Evolutionary conservation across 345 rosid species (phyloP).

Genomic region (Hypericum androsaemum): DNA sequence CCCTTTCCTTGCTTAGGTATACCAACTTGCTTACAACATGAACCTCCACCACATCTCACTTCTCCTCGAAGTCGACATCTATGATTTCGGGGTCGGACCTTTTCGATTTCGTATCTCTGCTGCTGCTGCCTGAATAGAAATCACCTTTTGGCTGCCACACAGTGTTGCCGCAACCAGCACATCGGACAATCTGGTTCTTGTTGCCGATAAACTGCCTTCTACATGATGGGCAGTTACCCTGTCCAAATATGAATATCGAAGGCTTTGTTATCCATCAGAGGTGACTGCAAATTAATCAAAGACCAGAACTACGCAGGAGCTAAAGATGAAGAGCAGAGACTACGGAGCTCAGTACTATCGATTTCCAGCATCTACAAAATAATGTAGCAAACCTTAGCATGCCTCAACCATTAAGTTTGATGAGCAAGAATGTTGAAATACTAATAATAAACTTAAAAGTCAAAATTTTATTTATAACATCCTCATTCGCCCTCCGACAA

Average conservation of each 20-base stretch:
- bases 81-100: constrained; percentile 58
- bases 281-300: not conserved
- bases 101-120: constrained; percentile 22
- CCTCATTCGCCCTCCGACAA: too few species aligned
- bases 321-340: not conserved
- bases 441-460: too few species aligned
- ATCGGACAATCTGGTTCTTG: constrained; percentile 68
- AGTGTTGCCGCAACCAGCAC: constrained; percentile 71
- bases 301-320: not conserved
- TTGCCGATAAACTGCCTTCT: constrained; percentile 75
- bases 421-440: too few species aligned
- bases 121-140: constrained; percentile 46
- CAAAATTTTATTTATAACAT: too few species aligned
- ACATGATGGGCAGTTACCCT: constrained; percentile 96
- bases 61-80: constrained; percentile 90
- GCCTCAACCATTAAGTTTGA: too few species aligned
- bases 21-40: too few species aligned
- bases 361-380: too few species aligned
- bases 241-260: constrained; percentile 5
- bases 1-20: too few species aligned
- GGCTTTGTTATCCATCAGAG: not conserved
- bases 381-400: too few species aligned
- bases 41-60: constrained; percentile 20
- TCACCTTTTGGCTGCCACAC: constrained; percentile 91
- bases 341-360: too few species aligned